phyloP scores from a whole-genome alignment of 345 rosid genomes.

The Combretum micranthum region DNA sequence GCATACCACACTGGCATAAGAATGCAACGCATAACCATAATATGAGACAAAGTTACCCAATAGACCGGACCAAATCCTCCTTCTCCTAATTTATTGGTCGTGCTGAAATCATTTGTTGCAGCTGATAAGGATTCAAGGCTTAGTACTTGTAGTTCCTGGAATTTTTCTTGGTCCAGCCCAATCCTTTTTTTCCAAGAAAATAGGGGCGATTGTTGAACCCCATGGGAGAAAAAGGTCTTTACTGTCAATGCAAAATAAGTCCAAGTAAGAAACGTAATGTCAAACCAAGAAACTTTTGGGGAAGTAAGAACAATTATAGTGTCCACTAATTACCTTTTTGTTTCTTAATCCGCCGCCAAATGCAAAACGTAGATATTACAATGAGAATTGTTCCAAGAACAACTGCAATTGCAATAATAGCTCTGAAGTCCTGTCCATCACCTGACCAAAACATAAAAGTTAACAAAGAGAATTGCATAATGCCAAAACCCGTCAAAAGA shows the following conservation, averaged over 20 bases:
- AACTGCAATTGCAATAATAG: neutral
- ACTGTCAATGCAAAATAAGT: too few species aligned
- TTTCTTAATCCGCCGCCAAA: neutral
- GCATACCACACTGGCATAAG: too few species aligned
- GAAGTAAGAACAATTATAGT: too few species aligned
- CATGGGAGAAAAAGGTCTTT: too few species aligned
- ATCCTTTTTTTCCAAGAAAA: neutral
- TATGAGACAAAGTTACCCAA: constrained; percentile 16
- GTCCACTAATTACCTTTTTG: neutral
- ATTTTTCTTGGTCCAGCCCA: neutral
- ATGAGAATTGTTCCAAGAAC: too few species aligned
- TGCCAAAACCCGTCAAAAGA: neutral
- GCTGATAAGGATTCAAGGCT: constrained; percentile 13
- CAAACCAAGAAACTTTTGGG: too few species aligned
- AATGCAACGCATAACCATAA: too few species aligned
- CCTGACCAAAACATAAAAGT: neutral
- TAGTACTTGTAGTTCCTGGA: constrained; percentile 21
- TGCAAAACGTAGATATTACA: neutral
- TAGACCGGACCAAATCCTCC: constrained; percentile 41
- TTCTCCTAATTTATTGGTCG: constrained; percentile 23
- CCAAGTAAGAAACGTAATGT: too few species aligned
- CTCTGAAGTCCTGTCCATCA: neutral
- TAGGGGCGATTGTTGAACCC: too few species aligned
- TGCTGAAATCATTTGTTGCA: constrained; percentile 23
- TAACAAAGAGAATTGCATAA: neutral